A percentile compares a stretch with the other conserved stretches of the same genome.
Evolutionary conservation across 768 basidiomycete species (phyloP).

Genomic region (Mycena kentingensis): DNA sequence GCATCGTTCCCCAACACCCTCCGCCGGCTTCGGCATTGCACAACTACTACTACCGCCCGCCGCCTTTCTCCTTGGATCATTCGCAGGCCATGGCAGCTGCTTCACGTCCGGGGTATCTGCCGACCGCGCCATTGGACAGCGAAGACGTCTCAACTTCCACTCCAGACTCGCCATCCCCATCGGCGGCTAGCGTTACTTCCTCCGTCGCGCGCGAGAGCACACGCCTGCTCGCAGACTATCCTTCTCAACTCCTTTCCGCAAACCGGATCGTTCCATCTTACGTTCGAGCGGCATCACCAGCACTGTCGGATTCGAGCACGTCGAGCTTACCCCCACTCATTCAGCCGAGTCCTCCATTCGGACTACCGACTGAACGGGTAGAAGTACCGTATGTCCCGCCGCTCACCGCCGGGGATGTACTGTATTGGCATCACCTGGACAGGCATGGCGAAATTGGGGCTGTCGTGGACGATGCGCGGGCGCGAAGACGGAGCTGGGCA

Average conservation of each 20-base stretch:
- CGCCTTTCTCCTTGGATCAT: constrained; percentile 19
- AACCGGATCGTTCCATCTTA: constrained; percentile 13
- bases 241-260: constrained; percentile 23
- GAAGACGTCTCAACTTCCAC: constrained; percentile 31
- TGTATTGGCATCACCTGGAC: constrained; percentile 78
- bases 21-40: constrained; percentile 18
- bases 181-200: constrained; percentile 30
- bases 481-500: constrained; percentile 36
- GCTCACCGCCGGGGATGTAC: constrained; percentile 59
- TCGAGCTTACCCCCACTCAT: constrained; percentile 31
- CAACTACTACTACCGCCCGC: constrained; percentile 15
- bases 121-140: constrained; percentile 43
- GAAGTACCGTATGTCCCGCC: constrained; percentile 40
- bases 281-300: constrained; percentile 21
- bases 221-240: constrained; percentile 20
- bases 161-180: constrained; percentile 28
- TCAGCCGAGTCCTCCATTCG: constrained; percentile 27
- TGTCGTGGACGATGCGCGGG: constrained; percentile 62
- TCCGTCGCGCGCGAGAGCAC: constrained; percentile 25
- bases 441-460: constrained; percentile 74
- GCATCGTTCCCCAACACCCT: constrained; percentile 42
- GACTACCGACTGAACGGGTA: constrained; percentile 39
- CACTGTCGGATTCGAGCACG: constrained; percentile 21
- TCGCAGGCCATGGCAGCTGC: constrained; percentile 31
- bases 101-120: constrained; percentile 35